Evolutionary conservation across 129 eudicot species (phyloP).

Genomic region (Erigeron canadensis): DNA sequence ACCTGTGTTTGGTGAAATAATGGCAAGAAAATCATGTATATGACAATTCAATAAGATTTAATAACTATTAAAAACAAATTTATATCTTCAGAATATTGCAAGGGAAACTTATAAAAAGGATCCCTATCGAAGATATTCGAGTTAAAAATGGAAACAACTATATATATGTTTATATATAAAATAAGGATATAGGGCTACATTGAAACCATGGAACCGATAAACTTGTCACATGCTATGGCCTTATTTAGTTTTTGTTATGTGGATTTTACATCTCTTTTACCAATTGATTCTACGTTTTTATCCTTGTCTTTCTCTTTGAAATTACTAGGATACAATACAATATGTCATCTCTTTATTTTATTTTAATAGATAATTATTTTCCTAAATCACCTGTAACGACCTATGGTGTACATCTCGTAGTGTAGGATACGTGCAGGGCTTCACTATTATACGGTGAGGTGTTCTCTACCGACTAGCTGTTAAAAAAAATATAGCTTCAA

Average conservation of each 20-base stretch:
- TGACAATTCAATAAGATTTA: background rate
- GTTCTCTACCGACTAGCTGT: too few relatives aligned
- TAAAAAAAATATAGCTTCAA: background rate
- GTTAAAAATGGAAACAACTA: background rate
- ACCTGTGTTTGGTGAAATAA: background rate
- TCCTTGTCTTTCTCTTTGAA: conserved; percentile 21
- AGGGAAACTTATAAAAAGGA: background rate
- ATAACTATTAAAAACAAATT: background rate
- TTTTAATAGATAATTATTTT: background rate
- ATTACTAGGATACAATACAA: background rate
- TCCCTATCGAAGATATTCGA: conserved; percentile 1
- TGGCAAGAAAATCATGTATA: background rate
- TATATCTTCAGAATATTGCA: background rate
- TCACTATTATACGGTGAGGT: too few relatives aligned
- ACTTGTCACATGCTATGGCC: conserved; percentile 25
- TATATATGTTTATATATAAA: background rate
- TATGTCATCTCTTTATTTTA: background rate
- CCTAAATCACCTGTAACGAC: background rate
- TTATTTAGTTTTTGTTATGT: conserved; percentile 22
- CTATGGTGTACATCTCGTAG: too few relatives aligned
- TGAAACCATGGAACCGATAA: conserved; percentile 12
- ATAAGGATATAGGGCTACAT: background rate
- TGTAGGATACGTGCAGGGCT: too few relatives aligned
- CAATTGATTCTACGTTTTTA: conserved; percentile 36
- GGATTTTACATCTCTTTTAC: conserved; percentile 26